A percentile compares a stretch with the other conserved stretches of the same genome.
These are phyloP conservation scores for Tetradesmus obliquus DNA, from an alignment of 139 green algal genomes.

Conservation along the genomic window DNA sequence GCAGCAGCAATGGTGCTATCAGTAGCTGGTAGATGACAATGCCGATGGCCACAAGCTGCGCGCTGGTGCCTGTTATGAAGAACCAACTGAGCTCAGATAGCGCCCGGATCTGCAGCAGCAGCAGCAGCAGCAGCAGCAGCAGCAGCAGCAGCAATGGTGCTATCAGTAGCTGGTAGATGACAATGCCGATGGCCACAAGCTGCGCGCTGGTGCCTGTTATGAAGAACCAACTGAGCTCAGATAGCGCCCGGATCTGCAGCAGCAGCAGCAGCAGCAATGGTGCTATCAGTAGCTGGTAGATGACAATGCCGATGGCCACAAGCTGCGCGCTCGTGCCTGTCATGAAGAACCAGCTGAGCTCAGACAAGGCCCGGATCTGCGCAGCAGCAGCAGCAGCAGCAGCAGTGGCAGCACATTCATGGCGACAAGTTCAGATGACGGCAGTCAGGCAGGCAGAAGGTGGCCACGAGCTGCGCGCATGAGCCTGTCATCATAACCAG, in stretches of 20 bases:
- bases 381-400: not conserved
- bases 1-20: not conserved
- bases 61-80: constrained; percentile 58
- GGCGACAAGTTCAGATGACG: too few relatives aligned
- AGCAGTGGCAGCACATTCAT: not conserved
- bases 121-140: not conserved
- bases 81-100: constrained; percentile 65
- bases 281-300: constrained; percentile 8
- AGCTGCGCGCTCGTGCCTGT: constrained; percentile 59
- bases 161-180: constrained; percentile 36
- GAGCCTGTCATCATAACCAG: too few relatives aligned
- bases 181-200: constrained; percentile 59
- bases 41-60: constrained; percentile 60
- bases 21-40: constrained; percentile 51
- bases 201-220: constrained; percentile 57
- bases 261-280: not conserved
- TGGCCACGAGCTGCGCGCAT: too few relatives aligned
- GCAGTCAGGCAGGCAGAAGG: too few relatives aligned
- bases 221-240: constrained; percentile 67
- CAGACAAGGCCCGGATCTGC: constrained; percentile 57
- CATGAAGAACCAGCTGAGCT: constrained; percentile 68
- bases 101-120: constrained; percentile 50
- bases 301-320: constrained; percentile 59
- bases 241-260: constrained; percentile 55
- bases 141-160: not conserved